These are phyloP conservation scores for Ganoderma lucidum DNA, from an alignment of 1,284 basidiomycete genomes.

Conservation along the genomic window DNA sequence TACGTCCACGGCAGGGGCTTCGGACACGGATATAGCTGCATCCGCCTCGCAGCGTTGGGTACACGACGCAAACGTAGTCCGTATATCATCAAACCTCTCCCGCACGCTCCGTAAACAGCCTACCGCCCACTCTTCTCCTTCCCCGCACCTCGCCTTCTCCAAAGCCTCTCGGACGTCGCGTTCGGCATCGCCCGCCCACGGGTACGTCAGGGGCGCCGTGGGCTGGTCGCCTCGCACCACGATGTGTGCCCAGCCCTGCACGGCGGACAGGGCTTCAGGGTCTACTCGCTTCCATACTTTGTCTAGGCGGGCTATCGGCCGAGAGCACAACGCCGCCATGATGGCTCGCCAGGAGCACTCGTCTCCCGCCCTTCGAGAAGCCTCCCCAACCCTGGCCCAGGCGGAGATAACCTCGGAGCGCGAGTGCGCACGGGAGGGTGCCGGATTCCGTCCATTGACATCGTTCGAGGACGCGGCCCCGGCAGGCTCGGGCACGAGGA, in stretches of 20 bases:
- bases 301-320: conserved; percentile 76
- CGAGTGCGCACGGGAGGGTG: conserved; percentile 66
- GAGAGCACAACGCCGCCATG: conserved; percentile 67
- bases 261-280: conserved; percentile 56
- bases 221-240: conserved; percentile 47
- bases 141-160: conserved; percentile 49
- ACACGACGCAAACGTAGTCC: conserved; percentile 60
- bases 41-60: conserved; percentile 47
- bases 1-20: conserved; percentile 55
- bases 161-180: conserved; percentile 51
- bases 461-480: conserved; percentile 24
- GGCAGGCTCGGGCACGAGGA: conserved; percentile 63
- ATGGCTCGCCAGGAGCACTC: conserved; percentile 82
- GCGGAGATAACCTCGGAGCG: conserved; percentile 74
- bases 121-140: conserved; percentile 53
- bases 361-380: conserved; percentile 72
- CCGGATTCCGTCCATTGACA: conserved; percentile 48
- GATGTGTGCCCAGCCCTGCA: conserved; percentile 72
- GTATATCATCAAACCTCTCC: conserved; percentile 59
- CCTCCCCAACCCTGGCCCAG: conserved; percentile 77
- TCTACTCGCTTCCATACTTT: conserved; percentile 82
- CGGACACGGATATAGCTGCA: conserved; percentile 39
- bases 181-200: conserved; percentile 72
- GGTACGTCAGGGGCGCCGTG: conserved; percentile 58
- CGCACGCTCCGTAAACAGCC: conserved; percentile 52